These are phyloP conservation scores for Spathaspora passalidarum DNA, from an alignment of 805 yeast genomes.

Conservation along the genomic window DNA sequence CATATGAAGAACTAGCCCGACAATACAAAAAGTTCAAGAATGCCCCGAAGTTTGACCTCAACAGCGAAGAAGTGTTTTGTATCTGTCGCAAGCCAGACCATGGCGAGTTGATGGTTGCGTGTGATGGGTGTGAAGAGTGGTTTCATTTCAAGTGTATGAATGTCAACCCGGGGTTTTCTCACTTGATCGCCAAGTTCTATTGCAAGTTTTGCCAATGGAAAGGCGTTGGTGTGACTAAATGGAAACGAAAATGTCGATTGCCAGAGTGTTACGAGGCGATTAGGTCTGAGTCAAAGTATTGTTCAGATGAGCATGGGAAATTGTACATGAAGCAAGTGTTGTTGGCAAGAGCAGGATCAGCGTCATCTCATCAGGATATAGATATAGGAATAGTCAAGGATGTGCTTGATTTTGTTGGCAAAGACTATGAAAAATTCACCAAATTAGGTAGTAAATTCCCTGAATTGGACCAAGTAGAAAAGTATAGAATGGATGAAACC, in stretches of 20 bases:
- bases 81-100: slow-evolving; percentile 80
- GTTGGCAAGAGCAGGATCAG: slow-evolving; percentile 3
- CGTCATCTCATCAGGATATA: slow-evolving; percentile 10
- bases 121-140: slow-evolving; percentile 97
- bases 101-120: slow-evolving; percentile 80
- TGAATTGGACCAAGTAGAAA: slow-evolving; percentile 29
- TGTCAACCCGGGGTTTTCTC: slow-evolving; percentile 47
- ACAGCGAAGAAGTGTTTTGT: slow-evolving; percentile 69
- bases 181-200: slow-evolving; percentile 59
- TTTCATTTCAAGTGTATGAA: slow-evolving; percentile 80
- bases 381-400: slow-evolving; percentile 19
- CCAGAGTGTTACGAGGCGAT: slow-evolving; percentile 56
- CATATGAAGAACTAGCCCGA: slow-evolving; percentile 29
- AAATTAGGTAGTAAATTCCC: slow-evolving; percentile 42
- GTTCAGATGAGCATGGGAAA: slow-evolving; percentile 69
- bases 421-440: slow-evolving; percentile 18
- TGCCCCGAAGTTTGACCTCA: slow-evolving; percentile 41
- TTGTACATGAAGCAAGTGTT: slow-evolving; percentile 34
- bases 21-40: slow-evolving; percentile 34
- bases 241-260: slow-evolving; percentile 77
- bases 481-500: slow-evolving; percentile 15
- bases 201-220: slow-evolving; percentile 71
- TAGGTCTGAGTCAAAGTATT: slow-evolving; percentile 58
- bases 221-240: slow-evolving; percentile 51
- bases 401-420: slow-evolving; percentile 20